A percentile compares a stretch with the other conserved stretches of the same genome.
phyloP scores from a whole-genome alignment of 2,329 filamentous ascomycete species.

The Nemania sp. region DNA sequence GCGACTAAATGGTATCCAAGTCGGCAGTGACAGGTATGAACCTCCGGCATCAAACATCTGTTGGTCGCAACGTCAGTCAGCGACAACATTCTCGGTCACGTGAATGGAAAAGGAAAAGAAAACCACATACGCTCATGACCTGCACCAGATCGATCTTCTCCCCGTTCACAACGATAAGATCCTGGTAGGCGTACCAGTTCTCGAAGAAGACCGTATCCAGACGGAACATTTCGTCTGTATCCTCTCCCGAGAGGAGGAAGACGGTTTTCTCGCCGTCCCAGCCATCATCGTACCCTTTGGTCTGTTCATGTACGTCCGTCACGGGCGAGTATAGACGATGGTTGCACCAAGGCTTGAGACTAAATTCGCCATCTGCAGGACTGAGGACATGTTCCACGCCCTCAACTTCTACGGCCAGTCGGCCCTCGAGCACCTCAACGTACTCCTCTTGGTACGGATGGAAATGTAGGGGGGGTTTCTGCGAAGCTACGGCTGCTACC shows the following conservation, averaged over 20 bases:
- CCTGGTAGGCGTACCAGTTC: slow-evolving; percentile 43
- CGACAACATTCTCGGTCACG: neutral
- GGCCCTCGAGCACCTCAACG: slow-evolving; percentile 37
- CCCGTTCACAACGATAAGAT: slow-evolving; percentile 35
- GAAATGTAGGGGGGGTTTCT: slow-evolving; percentile 40
- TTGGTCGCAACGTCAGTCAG: neutral
- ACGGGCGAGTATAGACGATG: slow-evolving; percentile 35
- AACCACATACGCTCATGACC: slow-evolving; percentile 37
- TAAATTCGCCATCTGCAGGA: slow-evolving; percentile 31
- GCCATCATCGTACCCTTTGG: slow-evolving; percentile 13
- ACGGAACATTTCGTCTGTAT: slow-evolving; percentile 33
- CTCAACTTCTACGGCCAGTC: slow-evolving; percentile 35
- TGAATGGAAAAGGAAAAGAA: neutral
- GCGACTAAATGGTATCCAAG: slow-evolving; percentile 43
- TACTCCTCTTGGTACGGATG: slow-evolving; percentile 41
- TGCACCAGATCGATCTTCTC: slow-evolving; percentile 33
- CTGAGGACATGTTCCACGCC: slow-evolving; percentile 32
- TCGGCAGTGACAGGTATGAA: slow-evolving; percentile 42
- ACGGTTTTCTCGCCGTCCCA: slow-evolving; percentile 26
- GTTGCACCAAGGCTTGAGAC: slow-evolving; percentile 30
- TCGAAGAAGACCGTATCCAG: slow-evolving; percentile 41
- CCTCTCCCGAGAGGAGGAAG: slow-evolving; percentile 36
- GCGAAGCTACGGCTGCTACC: slow-evolving; percentile 28
- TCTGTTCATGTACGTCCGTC: slow-evolving; percentile 6
- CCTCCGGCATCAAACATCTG: slow-evolving; percentile 47